phyloP scores from a whole-genome alignment of 2,329 filamentous ascomycete genomes.

The Ophiostoma novo-ulmi region DNA sequence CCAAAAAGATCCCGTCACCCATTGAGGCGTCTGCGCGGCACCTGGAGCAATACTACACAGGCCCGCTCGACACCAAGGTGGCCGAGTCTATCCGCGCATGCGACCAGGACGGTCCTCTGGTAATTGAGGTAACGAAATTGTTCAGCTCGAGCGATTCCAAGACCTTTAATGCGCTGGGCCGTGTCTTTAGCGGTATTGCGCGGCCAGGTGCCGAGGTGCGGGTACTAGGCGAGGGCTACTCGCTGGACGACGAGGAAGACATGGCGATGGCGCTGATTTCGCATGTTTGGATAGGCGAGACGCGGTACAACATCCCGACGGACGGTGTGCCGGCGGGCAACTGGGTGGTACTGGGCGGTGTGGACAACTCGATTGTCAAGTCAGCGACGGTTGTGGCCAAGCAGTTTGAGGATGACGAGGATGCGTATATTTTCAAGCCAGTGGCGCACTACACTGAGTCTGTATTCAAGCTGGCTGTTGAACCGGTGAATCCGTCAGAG shows the following conservation, averaged over 20 bases:
- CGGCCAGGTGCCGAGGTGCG: constrained; percentile 76
- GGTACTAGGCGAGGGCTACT: constrained; percentile 92
- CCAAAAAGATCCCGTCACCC: constrained; percentile 83
- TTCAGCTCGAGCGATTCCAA: constrained; percentile 90
- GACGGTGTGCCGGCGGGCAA: constrained; percentile 92
- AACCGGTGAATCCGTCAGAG: constrained; percentile 96
- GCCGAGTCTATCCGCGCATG: constrained; percentile 76
- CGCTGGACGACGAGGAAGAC: constrained; percentile 94
- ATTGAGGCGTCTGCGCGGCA: constrained; percentile 69
- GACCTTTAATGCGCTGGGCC: constrained; percentile 81
- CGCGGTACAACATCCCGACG: constrained; percentile 85
- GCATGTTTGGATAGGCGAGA: constrained; percentile 85
- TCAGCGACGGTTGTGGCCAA: constrained; percentile 83
- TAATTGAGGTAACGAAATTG: constrained; percentile 90
- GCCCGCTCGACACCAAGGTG: constrained; percentile 75
- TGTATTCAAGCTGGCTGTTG: constrained; percentile 94
- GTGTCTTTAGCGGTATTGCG: constrained; percentile 88
- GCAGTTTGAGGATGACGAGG: constrained; percentile 77
- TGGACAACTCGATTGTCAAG: constrained; percentile 98
- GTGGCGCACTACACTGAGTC: constrained; percentile 94
- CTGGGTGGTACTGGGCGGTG: constrained; percentile 82
- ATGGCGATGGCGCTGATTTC: constrained; percentile 83
- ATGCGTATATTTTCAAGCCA: constrained; percentile 91
- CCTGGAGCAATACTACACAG: constrained; percentile 85
- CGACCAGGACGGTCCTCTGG: constrained; percentile 81